Percentiles rank a stretch among this genome's conserved stretches.
phyloP scores from a whole-genome alignment of 805 yeast species.

The Lipomyces spencermartinsiae region DNA sequence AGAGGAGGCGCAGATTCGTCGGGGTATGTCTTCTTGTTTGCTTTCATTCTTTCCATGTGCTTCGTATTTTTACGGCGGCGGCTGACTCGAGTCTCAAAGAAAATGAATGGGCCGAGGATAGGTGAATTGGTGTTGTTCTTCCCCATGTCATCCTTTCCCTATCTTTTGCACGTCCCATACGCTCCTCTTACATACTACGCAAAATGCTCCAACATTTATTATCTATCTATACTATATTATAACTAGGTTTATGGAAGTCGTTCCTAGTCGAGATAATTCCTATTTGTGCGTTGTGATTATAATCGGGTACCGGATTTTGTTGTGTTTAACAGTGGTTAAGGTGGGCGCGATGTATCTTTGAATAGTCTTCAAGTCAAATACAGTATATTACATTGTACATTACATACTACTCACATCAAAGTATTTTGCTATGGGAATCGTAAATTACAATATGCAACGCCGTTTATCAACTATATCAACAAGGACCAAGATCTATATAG shows the following conservation, averaged over 20 bases:
- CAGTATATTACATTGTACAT: not conserved
- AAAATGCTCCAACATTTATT: no score
- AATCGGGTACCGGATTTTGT: not conserved
- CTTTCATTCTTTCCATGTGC: constrained; percentile 11
- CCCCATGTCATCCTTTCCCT: no score
- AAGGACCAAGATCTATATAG: not conserved
- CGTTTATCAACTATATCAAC: no score
- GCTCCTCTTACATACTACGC: not conserved
- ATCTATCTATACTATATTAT: not conserved
- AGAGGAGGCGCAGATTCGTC: constrained; percentile 55
- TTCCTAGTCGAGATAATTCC: not conserved
- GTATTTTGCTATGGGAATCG: not conserved
- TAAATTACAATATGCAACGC: not conserved
- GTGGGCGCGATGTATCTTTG: not conserved
- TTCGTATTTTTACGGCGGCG: not conserved
- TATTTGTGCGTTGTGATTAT: not conserved
- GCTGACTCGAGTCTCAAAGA: constrained; percentile 15
- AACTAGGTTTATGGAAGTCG: not conserved
- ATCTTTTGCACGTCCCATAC: no score
- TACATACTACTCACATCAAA: no score
- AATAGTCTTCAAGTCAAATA: not conserved
- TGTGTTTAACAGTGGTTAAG: not conserved
- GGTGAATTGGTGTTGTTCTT: constrained; percentile 41
- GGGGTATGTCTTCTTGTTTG: constrained; percentile 22
- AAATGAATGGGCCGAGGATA: constrained; percentile 56